Percentiles rank a stretch among this genome's conserved stretches.
Conservation (phyloP, 805 yeast genomes). For the Myxozyma lipomycoides region DNA sequence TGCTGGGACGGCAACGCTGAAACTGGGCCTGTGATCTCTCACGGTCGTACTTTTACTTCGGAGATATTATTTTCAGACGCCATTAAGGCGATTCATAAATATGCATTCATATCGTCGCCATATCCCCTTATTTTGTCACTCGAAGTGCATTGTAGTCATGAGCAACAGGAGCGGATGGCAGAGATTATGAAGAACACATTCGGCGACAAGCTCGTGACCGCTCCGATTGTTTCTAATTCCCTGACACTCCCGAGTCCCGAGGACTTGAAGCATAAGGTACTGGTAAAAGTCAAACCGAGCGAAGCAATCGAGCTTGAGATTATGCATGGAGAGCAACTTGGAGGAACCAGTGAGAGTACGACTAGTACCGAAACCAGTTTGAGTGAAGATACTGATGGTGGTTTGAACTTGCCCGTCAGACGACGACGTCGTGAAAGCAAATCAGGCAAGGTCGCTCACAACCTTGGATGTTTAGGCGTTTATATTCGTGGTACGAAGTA, state of each 20-base stretch:
- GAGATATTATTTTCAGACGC: slow-evolving; percentile 69
- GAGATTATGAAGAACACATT: slow-evolving; percentile 52
- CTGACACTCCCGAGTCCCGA: slow-evolving; percentile 64
- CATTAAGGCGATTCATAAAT: slow-evolving; percentile 66
- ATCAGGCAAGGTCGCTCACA: slow-evolving; percentile 34
- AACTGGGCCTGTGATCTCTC: slow-evolving; percentile 73
- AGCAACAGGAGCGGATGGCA: slow-evolving; percentile 61
- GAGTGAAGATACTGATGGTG: slow-evolving; percentile 37
- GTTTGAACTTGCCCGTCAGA: slow-evolving; percentile 37
- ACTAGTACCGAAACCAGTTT: slow-evolving; percentile 31
- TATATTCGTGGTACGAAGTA: slow-evolving; percentile 74
- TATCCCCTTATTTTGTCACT: slow-evolving; percentile 81
- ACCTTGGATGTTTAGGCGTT: slow-evolving; percentile 59
- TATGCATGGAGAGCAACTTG: slow-evolving; percentile 1
- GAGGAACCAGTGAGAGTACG: slow-evolving; percentile 33
- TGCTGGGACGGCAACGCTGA: slow-evolving; percentile 71
- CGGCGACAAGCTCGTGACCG: slow-evolving; percentile 52
- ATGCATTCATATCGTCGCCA: slow-evolving; percentile 84
- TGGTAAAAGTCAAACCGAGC: slow-evolving; percentile 74
- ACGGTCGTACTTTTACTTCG: slow-evolving; percentile 79
- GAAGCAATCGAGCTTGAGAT: slow-evolving; percentile 24
- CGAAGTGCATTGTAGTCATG: slow-evolving; percentile 72
- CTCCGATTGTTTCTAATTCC: slow-evolving; percentile 38
- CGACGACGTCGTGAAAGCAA: slow-evolving; percentile 15
- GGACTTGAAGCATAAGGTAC: slow-evolving; percentile 62